Conservation (phyloP, 306 rosid genomes). For the Glycine tomentella region DNA sequence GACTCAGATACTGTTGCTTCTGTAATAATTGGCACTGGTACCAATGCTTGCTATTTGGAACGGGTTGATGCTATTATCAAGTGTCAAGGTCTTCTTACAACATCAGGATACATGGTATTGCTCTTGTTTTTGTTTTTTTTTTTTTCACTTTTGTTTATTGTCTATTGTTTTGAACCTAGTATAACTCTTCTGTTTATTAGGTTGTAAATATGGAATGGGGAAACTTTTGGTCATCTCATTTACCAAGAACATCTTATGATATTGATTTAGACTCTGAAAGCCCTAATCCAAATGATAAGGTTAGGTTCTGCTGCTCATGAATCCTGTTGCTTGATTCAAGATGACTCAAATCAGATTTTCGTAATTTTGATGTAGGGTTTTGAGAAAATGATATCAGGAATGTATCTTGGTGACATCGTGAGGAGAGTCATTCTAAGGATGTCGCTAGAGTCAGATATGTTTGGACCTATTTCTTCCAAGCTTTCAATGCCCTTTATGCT, state of each 20-base stretch:
- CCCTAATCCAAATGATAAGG: slow-evolving; percentile 89
- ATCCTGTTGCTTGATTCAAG: slow-evolving; percentile 33
- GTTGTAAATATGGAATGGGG: slow-evolving; percentile 95
- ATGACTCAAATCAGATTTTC: slow-evolving; percentile 38
- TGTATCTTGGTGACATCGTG: slow-evolving; percentile 90
- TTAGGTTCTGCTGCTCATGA: slow-evolving; percentile 38
- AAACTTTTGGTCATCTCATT: slow-evolving; percentile 83
- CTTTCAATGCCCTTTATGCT: slow-evolving; percentile 66
- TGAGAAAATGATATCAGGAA: slow-evolving; percentile 89
- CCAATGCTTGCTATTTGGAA: slow-evolving; percentile 90
- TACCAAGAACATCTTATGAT: slow-evolving; percentile 80
- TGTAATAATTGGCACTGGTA: slow-evolving; percentile 78
- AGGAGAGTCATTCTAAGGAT: slow-evolving; percentile 84
- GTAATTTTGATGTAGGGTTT: slow-evolving; percentile 67
- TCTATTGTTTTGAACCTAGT: neutral
- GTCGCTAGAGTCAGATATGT: slow-evolving; percentile 67
- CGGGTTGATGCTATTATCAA: slow-evolving; percentile 84
- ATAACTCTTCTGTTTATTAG: slow-evolving; percentile 49
- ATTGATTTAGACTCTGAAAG: slow-evolving; percentile 74
- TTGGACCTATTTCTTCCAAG: slow-evolving; percentile 67
- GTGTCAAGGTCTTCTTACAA: slow-evolving; percentile 74
- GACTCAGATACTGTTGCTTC: slow-evolving; percentile 88
- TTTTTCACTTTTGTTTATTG: neutral
- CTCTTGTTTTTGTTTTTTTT: no score
- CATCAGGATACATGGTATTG: slow-evolving; percentile 78